Base-by-base conservation (phyloP, 208 protist species). In the Trypanosoma avium region DNA sequence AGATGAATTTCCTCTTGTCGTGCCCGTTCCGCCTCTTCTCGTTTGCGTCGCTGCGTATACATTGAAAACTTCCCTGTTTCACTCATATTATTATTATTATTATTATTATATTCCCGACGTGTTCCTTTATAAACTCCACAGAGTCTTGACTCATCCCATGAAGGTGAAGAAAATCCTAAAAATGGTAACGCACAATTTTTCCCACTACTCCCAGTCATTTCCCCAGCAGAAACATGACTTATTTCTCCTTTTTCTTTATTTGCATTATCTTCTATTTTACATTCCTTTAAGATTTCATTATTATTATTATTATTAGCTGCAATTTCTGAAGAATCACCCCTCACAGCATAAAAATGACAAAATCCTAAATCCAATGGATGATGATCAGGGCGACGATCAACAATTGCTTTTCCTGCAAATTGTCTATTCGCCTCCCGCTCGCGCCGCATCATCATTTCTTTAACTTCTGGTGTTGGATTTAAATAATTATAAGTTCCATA, bases 311-410 rank as follows among this genome's bases (percentile, higher is more conserved):
- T 5, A 38, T n/a, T 3, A 33, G 12, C 52, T 7, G 2, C n/a
- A 24, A 19, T 10, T n/a, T 13, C 7, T 13, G 26, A 15, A 26
- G 10, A 2, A 7, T 7, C 3, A 22, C 46, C 2, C 19, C 19
- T 21, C 3, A 13, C 9, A 46, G 29, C 35, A 29, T 33, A 22
- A 19, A 45, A 1, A 40, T 75, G 46, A 47, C 50, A 70, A 48
- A 90, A 57, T 7, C 79, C 85, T 17, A 94, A 77, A 17, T 94
- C 57, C 35, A 74, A 50, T 12, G 74, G 56, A 27, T 61, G 73
- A 65, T 94, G 83, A 63, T 88, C 75, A 1, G 66, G 68, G 4
- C 77, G 82, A 3, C 75, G 48, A 1, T 62, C 27, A 10, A 94
- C 82, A 17, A 70, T 71, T 24, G 82, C 86, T 57, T 81, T 87